Percentiles rank a stretch among this genome's conserved stretches.
These are phyloP conservation scores for Chytriomyces confervae DNA, from an alignment of 192 early-diverging fungal genomes.

Conservation along the genomic window DNA sequence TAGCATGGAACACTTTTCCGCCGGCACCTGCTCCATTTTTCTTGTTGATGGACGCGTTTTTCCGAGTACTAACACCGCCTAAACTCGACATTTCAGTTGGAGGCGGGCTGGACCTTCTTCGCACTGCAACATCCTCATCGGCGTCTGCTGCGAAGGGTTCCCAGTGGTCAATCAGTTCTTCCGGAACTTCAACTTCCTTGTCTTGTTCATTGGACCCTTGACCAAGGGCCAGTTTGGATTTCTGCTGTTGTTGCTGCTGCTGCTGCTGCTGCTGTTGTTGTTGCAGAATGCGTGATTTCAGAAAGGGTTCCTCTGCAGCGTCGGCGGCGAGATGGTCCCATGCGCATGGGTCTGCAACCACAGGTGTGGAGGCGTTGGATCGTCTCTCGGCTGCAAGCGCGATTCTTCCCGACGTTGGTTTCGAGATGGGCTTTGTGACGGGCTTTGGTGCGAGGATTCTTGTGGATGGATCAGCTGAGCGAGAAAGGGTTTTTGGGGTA, in stretches of 20 bases:
- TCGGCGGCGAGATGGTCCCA: constrained; percentile 41
- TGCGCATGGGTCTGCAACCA: constrained; percentile 31
- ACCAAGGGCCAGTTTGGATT: too few relatives aligned
- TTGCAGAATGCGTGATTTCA: not conserved
- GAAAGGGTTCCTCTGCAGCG: constrained; percentile 10
- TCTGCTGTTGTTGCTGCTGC: too few relatives aligned
- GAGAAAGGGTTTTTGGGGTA: not conserved
- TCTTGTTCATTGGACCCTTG: not conserved
- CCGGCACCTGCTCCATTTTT: not conserved
- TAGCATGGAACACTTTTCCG: not conserved
- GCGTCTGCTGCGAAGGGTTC: constrained; percentile 12
- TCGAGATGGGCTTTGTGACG: constrained; percentile 38
- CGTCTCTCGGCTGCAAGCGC: constrained; percentile 40
- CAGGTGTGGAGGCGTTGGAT: constrained; percentile 39
- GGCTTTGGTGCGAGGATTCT: constrained; percentile 23
- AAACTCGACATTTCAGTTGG: constrained; percentile 30
- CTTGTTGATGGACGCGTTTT: not conserved
- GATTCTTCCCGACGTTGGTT: constrained; percentile 40
- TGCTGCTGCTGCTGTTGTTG: too few relatives aligned
- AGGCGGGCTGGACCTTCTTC: constrained; percentile 13
- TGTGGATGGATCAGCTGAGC: not conserved
- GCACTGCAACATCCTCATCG: not conserved
- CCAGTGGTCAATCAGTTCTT: constrained; percentile 35
- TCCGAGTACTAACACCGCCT: not conserved
- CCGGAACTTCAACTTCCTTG: constrained; percentile 32